These are phyloP conservation scores for Trichoderma sp. DNA, from an alignment of 2,329 filamentous ascomycete genomes.

Conservation along the genomic window DNA sequence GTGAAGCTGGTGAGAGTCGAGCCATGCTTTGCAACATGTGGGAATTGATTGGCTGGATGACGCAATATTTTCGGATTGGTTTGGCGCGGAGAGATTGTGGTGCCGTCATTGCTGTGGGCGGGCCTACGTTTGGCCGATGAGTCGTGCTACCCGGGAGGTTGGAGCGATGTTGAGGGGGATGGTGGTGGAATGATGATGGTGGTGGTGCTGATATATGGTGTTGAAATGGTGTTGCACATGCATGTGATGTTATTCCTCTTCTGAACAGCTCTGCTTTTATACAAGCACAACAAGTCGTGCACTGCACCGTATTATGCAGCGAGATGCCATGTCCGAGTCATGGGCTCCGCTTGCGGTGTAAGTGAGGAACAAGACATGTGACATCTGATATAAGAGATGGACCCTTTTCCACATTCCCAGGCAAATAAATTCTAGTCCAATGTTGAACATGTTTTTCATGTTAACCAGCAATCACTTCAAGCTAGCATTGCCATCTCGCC, in stretches of 20 bases:
- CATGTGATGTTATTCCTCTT: neutral
- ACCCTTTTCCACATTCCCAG: neutral
- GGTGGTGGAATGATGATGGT: too few species aligned
- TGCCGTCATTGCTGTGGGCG: neutral
- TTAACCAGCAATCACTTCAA: too few species aligned
- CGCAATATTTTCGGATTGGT: neutral
- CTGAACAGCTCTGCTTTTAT: neutral
- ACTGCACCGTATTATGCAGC: neutral
- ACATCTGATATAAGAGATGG: neutral
- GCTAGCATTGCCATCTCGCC: too few species aligned
- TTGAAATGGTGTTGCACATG: neutral
- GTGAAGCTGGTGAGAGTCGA: neutral
- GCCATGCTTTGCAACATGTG: slow-evolving; percentile 21
- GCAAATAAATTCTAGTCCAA: neutral
- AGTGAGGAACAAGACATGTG: neutral
- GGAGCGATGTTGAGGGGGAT: too few species aligned
- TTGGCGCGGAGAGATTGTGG: neutral
- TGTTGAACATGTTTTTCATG: neutral
- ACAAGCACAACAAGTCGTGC: neutral
- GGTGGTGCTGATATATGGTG: too few species aligned
- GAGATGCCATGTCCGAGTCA: neutral
- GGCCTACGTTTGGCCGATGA: neutral
- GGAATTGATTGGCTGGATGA: slow-evolving; percentile 23
- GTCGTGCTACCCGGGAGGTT: neutral
- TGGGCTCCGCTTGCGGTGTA: neutral